phyloP scores from a whole-genome alignment of 345 rosid species.

The Leavenworthia alabamica region DNA sequence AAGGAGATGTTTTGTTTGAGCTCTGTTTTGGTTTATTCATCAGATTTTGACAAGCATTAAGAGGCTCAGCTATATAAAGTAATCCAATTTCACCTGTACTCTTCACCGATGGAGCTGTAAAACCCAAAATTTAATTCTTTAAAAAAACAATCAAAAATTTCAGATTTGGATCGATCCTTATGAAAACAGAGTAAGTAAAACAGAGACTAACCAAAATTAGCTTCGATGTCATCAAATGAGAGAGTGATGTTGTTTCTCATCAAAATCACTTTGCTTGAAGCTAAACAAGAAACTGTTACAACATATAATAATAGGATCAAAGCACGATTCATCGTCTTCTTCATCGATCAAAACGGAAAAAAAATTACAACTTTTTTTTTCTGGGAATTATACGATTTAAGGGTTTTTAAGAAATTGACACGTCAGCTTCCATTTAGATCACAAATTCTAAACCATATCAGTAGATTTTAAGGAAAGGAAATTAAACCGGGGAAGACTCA shows the following conservation, averaged over 20 bases:
- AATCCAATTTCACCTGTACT: constrained; percentile 66
- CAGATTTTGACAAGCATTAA: constrained; percentile 64
- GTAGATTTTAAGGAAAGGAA: not conserved
- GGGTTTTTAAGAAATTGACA: constrained; percentile 40
- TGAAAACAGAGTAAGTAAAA: not conserved
- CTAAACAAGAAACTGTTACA: constrained; percentile 26
- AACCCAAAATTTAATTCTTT: not conserved
- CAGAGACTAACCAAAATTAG: constrained; percentile 71
- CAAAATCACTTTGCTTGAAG: constrained; percentile 56
- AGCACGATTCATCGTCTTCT: constrained; percentile 28
- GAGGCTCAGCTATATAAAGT: constrained; percentile 58
- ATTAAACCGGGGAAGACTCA: constrained; percentile 5
- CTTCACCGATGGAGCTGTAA: constrained; percentile 61
- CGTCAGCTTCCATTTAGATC: constrained; percentile 83
- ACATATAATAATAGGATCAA: constrained; percentile 33
- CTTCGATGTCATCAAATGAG: constrained; percentile 75
- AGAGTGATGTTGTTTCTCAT: constrained; percentile 53
- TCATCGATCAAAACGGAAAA: not conserved
- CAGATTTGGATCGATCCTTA: not conserved
- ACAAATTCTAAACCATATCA: constrained; percentile 22
- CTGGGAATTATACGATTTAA: constrained; percentile 24
- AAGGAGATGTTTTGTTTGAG: constrained; percentile 42
- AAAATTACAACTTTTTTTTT: not conserved
- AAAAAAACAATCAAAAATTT: not conserved
- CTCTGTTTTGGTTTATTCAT: constrained; percentile 38